phyloP scores from a whole-genome alignment of 2,329 filamentous ascomycete genomes.

The Neonectria sp. region DNA sequence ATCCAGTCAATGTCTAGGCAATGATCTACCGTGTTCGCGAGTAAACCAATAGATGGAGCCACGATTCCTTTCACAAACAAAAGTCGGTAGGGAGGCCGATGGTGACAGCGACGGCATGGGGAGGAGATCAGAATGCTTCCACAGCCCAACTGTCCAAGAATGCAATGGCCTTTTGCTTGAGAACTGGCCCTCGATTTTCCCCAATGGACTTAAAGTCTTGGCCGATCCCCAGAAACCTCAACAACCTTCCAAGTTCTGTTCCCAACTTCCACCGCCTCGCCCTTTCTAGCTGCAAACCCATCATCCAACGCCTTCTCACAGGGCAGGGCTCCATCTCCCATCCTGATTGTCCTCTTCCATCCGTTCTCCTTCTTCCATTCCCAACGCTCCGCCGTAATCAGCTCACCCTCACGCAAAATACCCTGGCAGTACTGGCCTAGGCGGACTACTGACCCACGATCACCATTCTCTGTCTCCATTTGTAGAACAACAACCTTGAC shows the following conservation, averaged over 20 bases:
- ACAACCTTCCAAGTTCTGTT: slow-evolving; percentile 53
- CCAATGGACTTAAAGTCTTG: neutral
- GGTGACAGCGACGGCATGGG: too few relatives aligned
- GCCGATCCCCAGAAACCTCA: slow-evolving; percentile 41
- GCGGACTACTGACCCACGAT: slow-evolving; percentile 66
- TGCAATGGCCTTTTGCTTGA: too few relatives aligned
- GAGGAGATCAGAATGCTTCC: too few relatives aligned
- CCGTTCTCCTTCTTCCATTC: slow-evolving; percentile 52
- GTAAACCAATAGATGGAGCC: too few relatives aligned
- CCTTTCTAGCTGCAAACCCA: slow-evolving; percentile 26
- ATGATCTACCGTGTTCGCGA: too few relatives aligned
- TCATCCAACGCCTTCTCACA: slow-evolving; percentile 47
- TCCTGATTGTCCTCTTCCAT: slow-evolving; percentile 56
- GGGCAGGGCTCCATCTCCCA: slow-evolving; percentile 55
- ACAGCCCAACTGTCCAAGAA: too few relatives aligned
- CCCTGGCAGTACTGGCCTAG: slow-evolving; percentile 71
- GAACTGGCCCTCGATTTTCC: too few relatives aligned
- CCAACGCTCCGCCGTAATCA: slow-evolving; percentile 70
- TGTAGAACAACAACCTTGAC: slow-evolving; percentile 30
- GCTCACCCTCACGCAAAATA: slow-evolving; percentile 61
- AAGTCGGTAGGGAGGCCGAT: too few relatives aligned
- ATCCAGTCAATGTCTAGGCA: too few relatives aligned
- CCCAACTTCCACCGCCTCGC: slow-evolving; percentile 40
- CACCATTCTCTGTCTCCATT: slow-evolving; percentile 32
- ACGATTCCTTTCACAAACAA: too few relatives aligned